These are phyloP conservation scores for Sclerotinia nivalis DNA, from an alignment of 2,329 filamentous ascomycete species.

Conservation along the genomic window DNA sequence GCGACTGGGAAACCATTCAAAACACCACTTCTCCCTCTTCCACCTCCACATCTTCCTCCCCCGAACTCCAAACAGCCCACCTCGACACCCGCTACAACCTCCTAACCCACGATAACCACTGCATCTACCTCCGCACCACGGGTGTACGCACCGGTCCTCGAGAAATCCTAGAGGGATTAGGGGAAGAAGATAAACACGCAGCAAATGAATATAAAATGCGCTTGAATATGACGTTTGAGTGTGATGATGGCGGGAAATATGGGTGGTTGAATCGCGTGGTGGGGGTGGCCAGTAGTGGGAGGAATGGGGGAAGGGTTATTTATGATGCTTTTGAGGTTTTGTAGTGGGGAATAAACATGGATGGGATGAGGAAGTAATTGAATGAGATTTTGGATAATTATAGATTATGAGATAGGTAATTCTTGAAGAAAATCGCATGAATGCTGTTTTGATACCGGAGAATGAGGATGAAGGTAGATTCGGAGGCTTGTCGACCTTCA, in stretches of 20 bases:
- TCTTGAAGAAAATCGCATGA: neutral
- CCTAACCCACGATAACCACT: slow-evolving; percentile 1
- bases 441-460: neutral
- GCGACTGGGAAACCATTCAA: slow-evolving; percentile 21
- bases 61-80: neutral
- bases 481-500: neutral
- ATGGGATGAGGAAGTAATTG: neutral
- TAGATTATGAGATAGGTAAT: neutral
- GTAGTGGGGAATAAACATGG: neutral
- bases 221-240: slow-evolving; percentile 38
- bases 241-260: slow-evolving; percentile 35
- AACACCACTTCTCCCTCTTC: slow-evolving; percentile 20
- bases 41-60: neutral
- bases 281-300: slow-evolving; percentile 26
- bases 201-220: slow-evolving; percentile 37
- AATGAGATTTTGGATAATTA: neutral
- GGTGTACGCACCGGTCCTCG: neutral
- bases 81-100: slow-evolving; percentile 9
- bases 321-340: slow-evolving; percentile 30
- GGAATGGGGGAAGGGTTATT: slow-evolving; percentile 26
- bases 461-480: neutral
- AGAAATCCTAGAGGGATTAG: neutral
- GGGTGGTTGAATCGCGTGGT: slow-evolving; percentile 35
- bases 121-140: neutral
- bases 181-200: neutral